Conservation (phyloP, 371 early-diverging fungal species). For the Choanephora cucurbitarum region DNA sequence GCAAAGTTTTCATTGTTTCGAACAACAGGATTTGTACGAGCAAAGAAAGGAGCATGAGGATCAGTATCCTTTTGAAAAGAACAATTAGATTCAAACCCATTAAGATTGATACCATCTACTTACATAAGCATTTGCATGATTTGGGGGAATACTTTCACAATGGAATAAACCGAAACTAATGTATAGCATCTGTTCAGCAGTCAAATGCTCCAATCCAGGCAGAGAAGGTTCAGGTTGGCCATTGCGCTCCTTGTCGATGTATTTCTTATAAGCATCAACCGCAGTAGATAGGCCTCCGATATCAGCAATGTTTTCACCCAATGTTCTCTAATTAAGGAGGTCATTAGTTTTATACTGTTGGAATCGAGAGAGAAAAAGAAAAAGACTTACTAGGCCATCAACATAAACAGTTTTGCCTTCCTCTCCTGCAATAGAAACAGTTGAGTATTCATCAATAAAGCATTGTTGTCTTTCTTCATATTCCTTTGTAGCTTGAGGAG, state of each 20-base stretch:
- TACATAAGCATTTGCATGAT: not conserved
- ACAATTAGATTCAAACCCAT: conserved; percentile 8
- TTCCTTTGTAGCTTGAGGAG: conserved; percentile 37
- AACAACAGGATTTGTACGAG: conserved; percentile 59
- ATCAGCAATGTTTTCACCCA: conserved; percentile 77
- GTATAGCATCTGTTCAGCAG: conserved; percentile 52
- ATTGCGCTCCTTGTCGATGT: not conserved
- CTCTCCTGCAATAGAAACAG: conserved; percentile 35
- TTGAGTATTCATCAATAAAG: conserved; percentile 67
- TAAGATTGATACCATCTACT: not conserved
- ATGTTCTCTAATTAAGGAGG: conserved; percentile 51
- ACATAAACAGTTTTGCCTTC: conserved; percentile 30
- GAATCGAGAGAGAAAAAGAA: too few relatives aligned
- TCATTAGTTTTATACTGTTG: too few relatives aligned
- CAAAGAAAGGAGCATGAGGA: conserved; percentile 53
- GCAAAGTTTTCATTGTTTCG: conserved; percentile 61
- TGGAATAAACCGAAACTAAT: conserved; percentile 44
- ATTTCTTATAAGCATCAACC: conserved; percentile 23
- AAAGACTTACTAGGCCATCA: conserved; percentile 47
- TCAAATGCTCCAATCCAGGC: conserved; percentile 46
- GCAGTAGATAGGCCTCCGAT: conserved; percentile 61
- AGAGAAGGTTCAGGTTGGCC: conserved; percentile 9
- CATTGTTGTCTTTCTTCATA: conserved; percentile 57
- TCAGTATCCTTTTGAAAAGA: conserved; percentile 18
- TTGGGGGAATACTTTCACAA: conserved; percentile 30